A percentile compares a stretch with the other conserved stretches of the same genome.
Evolutionary conservation across 257 asterid genomes (phyloP).

Genomic region (Misopates orontium): DNA sequence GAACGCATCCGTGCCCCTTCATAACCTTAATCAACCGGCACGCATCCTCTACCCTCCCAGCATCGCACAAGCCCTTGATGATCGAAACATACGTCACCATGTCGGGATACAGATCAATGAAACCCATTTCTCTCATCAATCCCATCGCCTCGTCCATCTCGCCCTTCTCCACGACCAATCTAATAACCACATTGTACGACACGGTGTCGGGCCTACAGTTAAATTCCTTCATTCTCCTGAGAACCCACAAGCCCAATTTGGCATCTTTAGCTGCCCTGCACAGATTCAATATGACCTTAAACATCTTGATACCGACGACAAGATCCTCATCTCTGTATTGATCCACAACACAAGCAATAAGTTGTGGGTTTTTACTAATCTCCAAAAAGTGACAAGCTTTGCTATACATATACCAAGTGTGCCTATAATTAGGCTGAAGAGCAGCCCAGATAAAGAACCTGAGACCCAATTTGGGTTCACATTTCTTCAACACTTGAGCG

Average conservation of each 20-base stretch:
- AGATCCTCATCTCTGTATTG: slow-evolving; percentile 49
- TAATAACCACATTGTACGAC: slow-evolving; percentile 71
- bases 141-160: slow-evolving; percentile 54
- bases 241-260: slow-evolving; percentile 64
- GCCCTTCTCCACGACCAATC: slow-evolving; percentile 53
- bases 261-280: slow-evolving; percentile 78
- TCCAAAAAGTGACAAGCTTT: slow-evolving; percentile 63
- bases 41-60: slow-evolving; percentile 71
- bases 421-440: slow-evolving; percentile 63
- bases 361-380: slow-evolving; percentile 45
- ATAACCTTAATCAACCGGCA: slow-evolving; percentile 48
- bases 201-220: slow-evolving; percentile 68
- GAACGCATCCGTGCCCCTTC: slow-evolving; percentile 66
- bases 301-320: slow-evolving; percentile 54
- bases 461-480: slow-evolving; percentile 64
- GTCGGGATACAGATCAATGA: slow-evolving; percentile 72
- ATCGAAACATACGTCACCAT: slow-evolving; percentile 54
- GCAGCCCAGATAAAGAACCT: slow-evolving; percentile 95
- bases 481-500: slow-evolving; percentile 54
- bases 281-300: slow-evolving; percentile 68
- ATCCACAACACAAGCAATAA: slow-evolving; percentile 54
- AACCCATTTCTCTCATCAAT: slow-evolving; percentile 75
- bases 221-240: slow-evolving; percentile 75
- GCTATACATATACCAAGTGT: slow-evolving; percentile 47
- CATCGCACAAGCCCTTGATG: slow-evolving; percentile 65